Evolutionary conservation across 805 yeast genomes (phyloP), one percentile per base, ranked within the genome.

Genomic region (Saturnispora hagleri): DNA sequence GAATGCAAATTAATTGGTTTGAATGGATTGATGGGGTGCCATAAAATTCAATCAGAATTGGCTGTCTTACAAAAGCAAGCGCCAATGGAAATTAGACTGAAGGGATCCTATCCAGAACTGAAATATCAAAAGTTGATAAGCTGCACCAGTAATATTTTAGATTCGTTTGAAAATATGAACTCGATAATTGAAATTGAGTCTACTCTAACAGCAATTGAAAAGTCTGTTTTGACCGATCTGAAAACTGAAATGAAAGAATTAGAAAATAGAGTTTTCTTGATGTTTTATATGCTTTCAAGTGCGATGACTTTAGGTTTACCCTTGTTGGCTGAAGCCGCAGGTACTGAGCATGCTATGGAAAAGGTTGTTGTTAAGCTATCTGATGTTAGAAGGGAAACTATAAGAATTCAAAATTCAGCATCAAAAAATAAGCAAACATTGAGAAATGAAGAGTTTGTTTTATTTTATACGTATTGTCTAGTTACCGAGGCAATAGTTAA

Each of bases 301-400:
- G 85, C 95, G 0, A 72, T 87, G 69, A 76, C 80, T 43, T 69
- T 87, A 9, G 89, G 89, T 3, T 79, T 86, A 52, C 95, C 95
- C 2, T 62, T 87, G 24, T 95, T 95, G 0, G 78, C 76, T 24
- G 82, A 81, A 57, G 83, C 90, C 1, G 91, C 93, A 0, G 81
- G 87, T 0, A 83, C 89, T 0, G 86, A 79, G 43, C 86, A 83
- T 61, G 83, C 93, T 0, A 78, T 82, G 58, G 87, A 82, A 55
- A 66, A 89, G 34, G 72, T 87, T 70, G 71, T 86, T 55, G 76
- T 73, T 45, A 86, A 84, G 58, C 69, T 86, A 56, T 80, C 77
- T 54, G 81, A 79, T 53, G 77, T 82, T 18, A 68, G 93, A 48
- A 60, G 66, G 51, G 58, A 69, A 43, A 53, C 51, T n/a, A 41